Conservation (phyloP, 164 flowering plant species). For the Platanus orientalis region DNA sequence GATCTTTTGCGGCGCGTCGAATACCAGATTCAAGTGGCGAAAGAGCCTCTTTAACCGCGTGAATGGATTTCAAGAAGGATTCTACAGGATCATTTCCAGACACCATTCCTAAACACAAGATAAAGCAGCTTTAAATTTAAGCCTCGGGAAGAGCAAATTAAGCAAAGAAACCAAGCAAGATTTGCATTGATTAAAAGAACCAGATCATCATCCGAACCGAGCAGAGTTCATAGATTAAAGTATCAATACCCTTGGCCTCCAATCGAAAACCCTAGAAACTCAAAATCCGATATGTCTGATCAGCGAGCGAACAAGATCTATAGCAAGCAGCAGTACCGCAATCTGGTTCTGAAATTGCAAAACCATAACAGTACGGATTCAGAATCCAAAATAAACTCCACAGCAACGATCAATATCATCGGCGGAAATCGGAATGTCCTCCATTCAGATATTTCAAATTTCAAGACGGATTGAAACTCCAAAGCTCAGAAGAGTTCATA, state of each 20-base stretch:
- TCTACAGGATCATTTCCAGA: conserved; percentile 72
- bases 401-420: not conserved
- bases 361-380: not conserved
- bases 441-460: not conserved
- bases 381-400: not conserved
- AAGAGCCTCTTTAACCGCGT: conserved; percentile 55
- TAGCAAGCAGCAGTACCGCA: not conserved
- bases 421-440: not conserved
- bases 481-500: not conserved
- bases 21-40: conserved; percentile 68
- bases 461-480: not conserved
- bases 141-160: not conserved
- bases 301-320: conserved; percentile 7
- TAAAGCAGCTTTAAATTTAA: not conserved
- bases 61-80: conserved; percentile 61
- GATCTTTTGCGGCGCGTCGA: conserved; percentile 57
- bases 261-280: not conserved
- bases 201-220: not conserved
- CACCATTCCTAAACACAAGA: conserved; percentile 28
- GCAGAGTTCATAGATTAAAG: not conserved
- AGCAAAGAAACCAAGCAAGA: not conserved
- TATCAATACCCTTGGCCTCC: not conserved
- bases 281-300: not conserved
- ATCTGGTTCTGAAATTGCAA: not conserved
- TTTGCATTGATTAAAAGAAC: not conserved